A percentile compares a stretch with the other conserved stretches of the same genome.
Conservation (phyloP, 352 stramenopile genomes). For the Globisporangium takayamanum region DNA sequence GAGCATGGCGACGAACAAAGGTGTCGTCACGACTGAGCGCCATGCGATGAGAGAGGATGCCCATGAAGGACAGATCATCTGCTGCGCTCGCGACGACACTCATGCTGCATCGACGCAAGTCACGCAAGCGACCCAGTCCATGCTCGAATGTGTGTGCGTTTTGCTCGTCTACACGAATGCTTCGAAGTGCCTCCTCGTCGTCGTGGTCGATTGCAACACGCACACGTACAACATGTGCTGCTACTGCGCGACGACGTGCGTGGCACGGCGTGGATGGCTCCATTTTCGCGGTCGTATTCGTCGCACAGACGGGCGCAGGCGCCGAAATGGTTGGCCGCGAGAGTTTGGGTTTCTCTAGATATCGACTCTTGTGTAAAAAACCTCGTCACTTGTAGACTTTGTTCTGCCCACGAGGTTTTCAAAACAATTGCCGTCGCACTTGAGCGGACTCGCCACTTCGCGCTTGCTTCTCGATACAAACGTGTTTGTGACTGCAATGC, state of each 20-base stretch:
- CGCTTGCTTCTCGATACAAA: not conserved
- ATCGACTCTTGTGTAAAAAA: not conserved
- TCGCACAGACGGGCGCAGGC: not conserved
- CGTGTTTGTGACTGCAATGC: not conserved
- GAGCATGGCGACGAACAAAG: too few species aligned
- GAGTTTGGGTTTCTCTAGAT: not conserved
- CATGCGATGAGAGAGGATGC: too few species aligned
- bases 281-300: not conserved
- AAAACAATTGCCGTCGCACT: not conserved
- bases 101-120: too few species aligned
- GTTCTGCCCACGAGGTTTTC: not conserved
- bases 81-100: too few species aligned
- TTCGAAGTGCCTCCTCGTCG: too few species aligned
- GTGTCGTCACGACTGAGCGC: too few species aligned
- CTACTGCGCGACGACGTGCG: not conserved
- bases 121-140: too few species aligned
- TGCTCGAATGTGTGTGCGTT: too few species aligned
- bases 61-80: too few species aligned
- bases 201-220: not conserved
- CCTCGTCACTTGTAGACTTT: not conserved
- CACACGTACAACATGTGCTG: not conserved
- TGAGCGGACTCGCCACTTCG: not conserved
- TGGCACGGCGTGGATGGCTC: conserved; percentile 1
- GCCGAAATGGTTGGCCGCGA: conserved; percentile 1
- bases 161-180: too few species aligned